Conservation (phyloP, 257 asterid genomes). For the Asclepias syriaca region DNA sequence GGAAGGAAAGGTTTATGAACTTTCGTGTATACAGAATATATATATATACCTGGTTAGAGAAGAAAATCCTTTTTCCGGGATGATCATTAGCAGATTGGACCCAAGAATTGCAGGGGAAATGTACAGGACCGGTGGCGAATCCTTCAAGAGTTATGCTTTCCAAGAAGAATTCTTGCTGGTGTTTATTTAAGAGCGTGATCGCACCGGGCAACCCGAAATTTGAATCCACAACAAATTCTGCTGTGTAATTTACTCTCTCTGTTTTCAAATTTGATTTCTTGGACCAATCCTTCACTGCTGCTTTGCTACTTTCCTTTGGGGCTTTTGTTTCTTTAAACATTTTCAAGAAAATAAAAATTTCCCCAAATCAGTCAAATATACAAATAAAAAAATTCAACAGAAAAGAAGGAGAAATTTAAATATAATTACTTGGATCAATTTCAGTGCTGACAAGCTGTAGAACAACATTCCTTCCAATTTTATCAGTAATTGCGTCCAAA, state of each 20-base stretch:
- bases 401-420: no score
- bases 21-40: not conserved
- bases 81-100: constrained; percentile 73
- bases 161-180: constrained; percentile 79
- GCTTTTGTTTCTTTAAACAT: constrained; percentile 50
- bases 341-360: not conserved
- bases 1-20: not conserved
- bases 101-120: constrained; percentile 91
- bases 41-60: constrained; percentile 66
- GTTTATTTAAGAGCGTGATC: constrained; percentile 64
- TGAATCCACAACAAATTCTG: constrained; percentile 71
- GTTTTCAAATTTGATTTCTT: constrained; percentile 69
- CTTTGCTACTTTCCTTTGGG: constrained; percentile 64
- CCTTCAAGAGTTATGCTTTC: constrained; percentile 89
- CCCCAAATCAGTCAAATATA: not conserved
- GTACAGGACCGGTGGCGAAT: constrained; percentile 77
- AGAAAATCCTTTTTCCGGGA: constrained; percentile 72
- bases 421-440: constrained; percentile 65
- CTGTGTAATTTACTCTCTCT: constrained; percentile 72
- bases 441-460: constrained; percentile 72
- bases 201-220: constrained; percentile 88
- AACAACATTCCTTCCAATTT: constrained; percentile 72
- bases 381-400: not conserved
- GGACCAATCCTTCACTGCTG: constrained; percentile 81
- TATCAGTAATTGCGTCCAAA: constrained; percentile 69